Percentiles rank a stretch among this genome's conserved stretches.
These are phyloP conservation scores for Exophiala oligosperma DNA, from an alignment of 2,329 filamentous ascomycete genomes.

Conservation along the genomic window DNA sequence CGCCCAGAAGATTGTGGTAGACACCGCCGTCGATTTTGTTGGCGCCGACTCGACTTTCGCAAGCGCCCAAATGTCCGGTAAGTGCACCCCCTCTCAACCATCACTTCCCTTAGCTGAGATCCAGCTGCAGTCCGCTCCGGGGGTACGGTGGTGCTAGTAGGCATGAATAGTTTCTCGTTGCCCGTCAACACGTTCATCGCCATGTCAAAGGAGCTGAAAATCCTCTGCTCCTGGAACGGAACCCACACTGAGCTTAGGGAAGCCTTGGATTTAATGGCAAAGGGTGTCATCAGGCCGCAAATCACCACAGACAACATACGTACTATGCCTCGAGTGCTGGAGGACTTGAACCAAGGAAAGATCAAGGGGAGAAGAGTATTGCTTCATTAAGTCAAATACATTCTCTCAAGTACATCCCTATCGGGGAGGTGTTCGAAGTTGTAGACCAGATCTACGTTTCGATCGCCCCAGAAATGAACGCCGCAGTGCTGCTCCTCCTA, in stretches of 20 bases:
- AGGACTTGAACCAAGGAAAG: conserved; percentile 8
- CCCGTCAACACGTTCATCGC: neutral
- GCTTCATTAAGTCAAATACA: neutral
- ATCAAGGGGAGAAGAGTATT: conserved; percentile 8
- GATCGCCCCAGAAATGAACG: too few species aligned
- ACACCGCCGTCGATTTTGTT: conserved; percentile 8
- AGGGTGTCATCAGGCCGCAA: conserved; percentile 3
- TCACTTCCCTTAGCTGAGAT: neutral
- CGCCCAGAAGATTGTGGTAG: neutral
- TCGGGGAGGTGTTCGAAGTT: too few species aligned
- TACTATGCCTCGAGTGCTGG: neutral
- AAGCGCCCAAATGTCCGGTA: conserved; percentile 2
- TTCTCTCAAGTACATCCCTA: neutral
- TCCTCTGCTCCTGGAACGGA: conserved; percentile 8
- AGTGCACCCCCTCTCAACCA: neutral
- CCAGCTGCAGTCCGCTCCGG: conserved; percentile 2
- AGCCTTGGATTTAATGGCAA: conserved; percentile 3
- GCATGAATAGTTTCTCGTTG: neutral
- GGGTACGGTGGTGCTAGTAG: conserved; percentile 6
- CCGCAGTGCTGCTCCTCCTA: too few species aligned
- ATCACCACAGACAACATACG: conserved; percentile 1
- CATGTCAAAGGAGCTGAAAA: conserved; percentile 2
- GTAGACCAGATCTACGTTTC: too few species aligned
- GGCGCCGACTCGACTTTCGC: conserved; percentile 1
- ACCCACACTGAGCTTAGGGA: conserved; percentile 1